These are phyloP conservation scores for Botrytis medusae DNA, from an alignment of 2,329 filamentous ascomycete species.

Conservation along the genomic window DNA sequence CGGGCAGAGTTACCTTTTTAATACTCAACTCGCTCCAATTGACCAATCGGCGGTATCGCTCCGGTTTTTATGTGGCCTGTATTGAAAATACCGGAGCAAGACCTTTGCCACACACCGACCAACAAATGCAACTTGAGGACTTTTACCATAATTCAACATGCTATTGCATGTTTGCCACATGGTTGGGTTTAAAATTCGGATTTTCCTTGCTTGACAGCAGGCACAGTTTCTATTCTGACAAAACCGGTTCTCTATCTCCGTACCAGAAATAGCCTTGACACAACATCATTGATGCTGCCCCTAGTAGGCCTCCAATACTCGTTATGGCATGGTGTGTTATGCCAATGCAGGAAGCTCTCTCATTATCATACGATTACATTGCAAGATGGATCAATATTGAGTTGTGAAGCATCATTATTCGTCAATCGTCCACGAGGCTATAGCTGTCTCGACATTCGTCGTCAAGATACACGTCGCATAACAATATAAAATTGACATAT, in stretches of 20 bases:
- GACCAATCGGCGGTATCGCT: background rate
- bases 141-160: background rate
- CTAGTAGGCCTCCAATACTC: background rate
- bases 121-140: background rate
- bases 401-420: background rate
- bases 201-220: background rate
- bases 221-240: background rate
- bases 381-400: background rate
- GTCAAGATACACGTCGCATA: background rate
- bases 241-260: background rate
- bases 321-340: background rate
- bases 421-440: background rate
- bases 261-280: background rate
- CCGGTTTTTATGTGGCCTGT: background rate
- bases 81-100: background rate
- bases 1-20: background rate
- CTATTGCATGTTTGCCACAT: background rate
- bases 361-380: background rate
- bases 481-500: background rate
- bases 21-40: background rate
- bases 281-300: background rate
- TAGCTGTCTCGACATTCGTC: background rate
- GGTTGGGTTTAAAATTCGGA: background rate
- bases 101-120: slow-evolving; percentile 3
- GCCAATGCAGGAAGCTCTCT: background rate